Evolutionary conservation across 306 rosid species (phyloP), one percentile per base, ranked within the genome.

Genomic region (Trifolium fragiferum): DNA sequence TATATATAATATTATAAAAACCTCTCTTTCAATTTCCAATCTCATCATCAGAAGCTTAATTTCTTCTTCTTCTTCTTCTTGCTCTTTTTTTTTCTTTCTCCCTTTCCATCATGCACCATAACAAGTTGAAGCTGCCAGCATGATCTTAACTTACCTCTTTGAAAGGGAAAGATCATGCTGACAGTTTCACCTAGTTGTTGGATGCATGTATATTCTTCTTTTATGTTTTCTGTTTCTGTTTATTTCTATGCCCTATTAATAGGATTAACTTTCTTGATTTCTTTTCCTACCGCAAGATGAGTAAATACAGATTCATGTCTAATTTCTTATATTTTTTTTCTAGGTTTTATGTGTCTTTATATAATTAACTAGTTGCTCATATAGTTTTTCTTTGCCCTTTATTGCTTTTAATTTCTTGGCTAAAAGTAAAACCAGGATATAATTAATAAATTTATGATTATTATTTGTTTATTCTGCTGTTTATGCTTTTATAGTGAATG

Each of bases 101-200:
- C 10, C 8, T 49, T 49, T 35, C 19, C 40, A 7, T 50, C 78
- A 78, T 89, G 92, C 84, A 80, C 53, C 89, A 77, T 73, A 65
- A 80, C 75, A 80, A 81, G 99, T 89, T 95, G 98, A 95, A 95
- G 99, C 99, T 95, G 99, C 99, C 99, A 95, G 99, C 99, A 90
- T 95, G 99, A 95, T 95, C 99, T 95, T 85, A 92, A 87, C 90
- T 84, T 87, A 68, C 83, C 89, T 79, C 23, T 78, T 71, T 13
- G 40, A 20, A 70, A 89, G 65, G 89, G 90, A 81, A 86, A 81
- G 92, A 87, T 92, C 99, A 95, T 95, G 90, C 16, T 79, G 92
- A 92, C 93, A 92, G 99, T 89, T 95, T 95, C 99, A 95, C 96
- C 99, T 83, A 0, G 90, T 87, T 89, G 83, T 70, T 86, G 92